A percentile compares a stretch with the other conserved stretches of the same genome.
phyloP scores from a whole-genome alignment of 2,329 filamentous ascomycete species.

The Aureobasidium sp. region DNA sequence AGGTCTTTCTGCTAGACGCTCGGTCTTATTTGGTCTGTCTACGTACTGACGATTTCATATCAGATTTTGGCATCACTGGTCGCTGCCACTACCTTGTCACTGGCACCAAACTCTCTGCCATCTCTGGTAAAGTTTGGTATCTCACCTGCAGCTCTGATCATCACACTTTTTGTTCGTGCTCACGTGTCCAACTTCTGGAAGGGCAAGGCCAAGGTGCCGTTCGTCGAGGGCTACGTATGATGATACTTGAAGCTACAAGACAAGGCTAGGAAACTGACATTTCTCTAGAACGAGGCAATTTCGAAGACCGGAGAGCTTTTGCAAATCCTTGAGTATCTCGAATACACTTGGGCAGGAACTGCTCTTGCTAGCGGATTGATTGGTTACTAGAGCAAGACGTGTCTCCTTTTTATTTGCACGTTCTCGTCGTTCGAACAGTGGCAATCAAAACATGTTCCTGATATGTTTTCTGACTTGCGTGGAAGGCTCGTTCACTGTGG shows the following conservation, averaged over 20 bases:
- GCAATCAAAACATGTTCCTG: too few species aligned
- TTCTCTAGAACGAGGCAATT: conserved; percentile 32
- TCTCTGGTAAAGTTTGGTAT: conserved; percentile 8
- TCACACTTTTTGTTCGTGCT: conserved; percentile 24
- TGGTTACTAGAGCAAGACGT: conserved; percentile 16
- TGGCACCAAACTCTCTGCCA: conserved; percentile 16
- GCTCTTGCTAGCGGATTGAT: conserved; percentile 26
- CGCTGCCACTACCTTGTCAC: conserved; percentile 23
- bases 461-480: too few species aligned
- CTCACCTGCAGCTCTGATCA: conserved; percentile 25
- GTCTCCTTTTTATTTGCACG: too few species aligned
- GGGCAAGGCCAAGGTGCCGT: conserved; percentile 21
- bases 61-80: conserved; percentile 28
- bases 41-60: conserved; percentile 7
- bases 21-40: too few species aligned
- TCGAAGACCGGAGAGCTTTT: conserved; percentile 28
- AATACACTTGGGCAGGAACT: conserved; percentile 31
- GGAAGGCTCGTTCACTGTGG: too few species aligned
- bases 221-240: conserved; percentile 17
- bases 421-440: too few species aligned
- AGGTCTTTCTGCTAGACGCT: not conserved
- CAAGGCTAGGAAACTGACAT: conserved; percentile 18
- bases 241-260: not conserved
- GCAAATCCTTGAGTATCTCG: conserved; percentile 28
- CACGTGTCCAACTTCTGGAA: conserved; percentile 33